These are phyloP conservation scores for Cladosporium sp. DNA, from an alignment of 2,329 filamentous ascomycete genomes.

Conservation along the genomic window DNA sequence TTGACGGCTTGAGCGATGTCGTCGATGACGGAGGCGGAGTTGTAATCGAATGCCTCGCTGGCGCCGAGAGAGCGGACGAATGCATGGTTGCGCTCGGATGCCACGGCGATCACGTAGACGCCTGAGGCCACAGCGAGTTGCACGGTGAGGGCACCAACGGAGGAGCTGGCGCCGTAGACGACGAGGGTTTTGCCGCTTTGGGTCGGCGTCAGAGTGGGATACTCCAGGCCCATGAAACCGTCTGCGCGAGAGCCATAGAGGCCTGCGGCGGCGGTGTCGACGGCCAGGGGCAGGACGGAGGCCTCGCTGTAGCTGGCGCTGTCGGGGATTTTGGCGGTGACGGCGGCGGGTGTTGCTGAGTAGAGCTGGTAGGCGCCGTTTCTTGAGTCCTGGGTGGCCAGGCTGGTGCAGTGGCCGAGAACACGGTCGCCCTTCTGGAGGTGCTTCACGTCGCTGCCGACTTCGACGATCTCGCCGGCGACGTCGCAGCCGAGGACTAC, in stretches of 20 bases:
- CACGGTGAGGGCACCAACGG: slow-evolving; percentile 31
- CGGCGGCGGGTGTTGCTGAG: slow-evolving; percentile 26
- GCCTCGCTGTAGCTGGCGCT: slow-evolving; percentile 36
- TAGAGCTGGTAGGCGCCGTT: slow-evolving; percentile 33
- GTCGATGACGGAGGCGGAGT: slow-evolving; percentile 5
- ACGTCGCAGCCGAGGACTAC: slow-evolving; percentile 34
- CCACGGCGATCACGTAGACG: slow-evolving; percentile 30
- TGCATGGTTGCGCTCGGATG: slow-evolving; percentile 30
- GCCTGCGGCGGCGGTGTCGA: slow-evolving; percentile 41
- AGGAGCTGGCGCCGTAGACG: slow-evolving; percentile 35
- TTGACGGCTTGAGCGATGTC: slow-evolving; percentile 20
- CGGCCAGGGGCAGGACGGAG: slow-evolving; percentile 40
- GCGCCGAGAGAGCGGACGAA: slow-evolving; percentile 23
- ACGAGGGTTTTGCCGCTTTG: slow-evolving; percentile 35
- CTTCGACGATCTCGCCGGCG: slow-evolving; percentile 34
- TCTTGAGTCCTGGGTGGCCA: slow-evolving; percentile 22
- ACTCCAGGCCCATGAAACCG: slow-evolving; percentile 34
- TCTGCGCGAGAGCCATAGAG: slow-evolving; percentile 36
- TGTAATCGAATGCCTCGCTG: slow-evolving; percentile 13
- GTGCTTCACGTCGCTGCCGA: slow-evolving; percentile 29
- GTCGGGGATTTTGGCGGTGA: slow-evolving; percentile 36
- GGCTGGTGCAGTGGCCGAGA: slow-evolving; percentile 19
- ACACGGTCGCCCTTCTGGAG: slow-evolving; percentile 36
- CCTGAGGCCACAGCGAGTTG: slow-evolving; percentile 35
- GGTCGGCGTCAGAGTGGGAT: slow-evolving; percentile 32